Conservation (phyloP, 805 yeast genomes). For the Cephaloascus albidus region DNA sequence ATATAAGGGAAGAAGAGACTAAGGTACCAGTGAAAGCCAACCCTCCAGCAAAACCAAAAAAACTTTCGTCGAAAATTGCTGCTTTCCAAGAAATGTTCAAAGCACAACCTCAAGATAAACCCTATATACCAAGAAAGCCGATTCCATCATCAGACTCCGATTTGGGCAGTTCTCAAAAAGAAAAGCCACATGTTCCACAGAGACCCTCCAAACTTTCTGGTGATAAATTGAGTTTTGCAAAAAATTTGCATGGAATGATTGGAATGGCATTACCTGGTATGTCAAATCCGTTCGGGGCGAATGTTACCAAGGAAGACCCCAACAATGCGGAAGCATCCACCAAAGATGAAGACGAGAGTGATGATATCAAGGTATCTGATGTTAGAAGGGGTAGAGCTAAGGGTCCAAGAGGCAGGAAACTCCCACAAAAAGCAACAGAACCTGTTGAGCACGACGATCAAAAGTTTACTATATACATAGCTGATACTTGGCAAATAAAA, state of each 20-base stretch:
- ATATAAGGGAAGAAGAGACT: too few species aligned
- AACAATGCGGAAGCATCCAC: conserved; percentile 7
- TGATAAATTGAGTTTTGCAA: conserved; percentile 39
- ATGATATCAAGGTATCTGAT: conserved; percentile 14
- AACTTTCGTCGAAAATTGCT: conserved; percentile 70
- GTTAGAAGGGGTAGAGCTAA: conserved; percentile 44
- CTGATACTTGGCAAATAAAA: conserved; percentile 26
- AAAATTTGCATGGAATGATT: conserved; percentile 51
- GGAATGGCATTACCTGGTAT: conserved; percentile 46
- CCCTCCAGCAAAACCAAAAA: conserved; percentile 72
- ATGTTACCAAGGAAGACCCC: conserved; percentile 5
- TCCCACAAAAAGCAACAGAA: conserved; percentile 48
- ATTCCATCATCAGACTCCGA: neutral
- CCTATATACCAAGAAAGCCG: neutral
- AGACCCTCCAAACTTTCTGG: conserved; percentile 13
- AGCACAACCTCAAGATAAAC: conserved; percentile 30
- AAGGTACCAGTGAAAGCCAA: too few species aligned
- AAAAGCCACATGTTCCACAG: neutral
- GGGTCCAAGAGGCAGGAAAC: conserved; percentile 68
- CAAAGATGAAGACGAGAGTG: conserved; percentile 4
- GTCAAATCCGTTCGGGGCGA: conserved; percentile 16
- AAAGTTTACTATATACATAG: conserved; percentile 20
- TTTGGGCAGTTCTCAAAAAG: neutral
- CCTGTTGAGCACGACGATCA: conserved; percentile 25
- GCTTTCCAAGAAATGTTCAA: conserved; percentile 74